These are phyloP conservation scores for Calocera cornea DNA, from an alignment of 768 basidiomycete species.

Conservation along the genomic window DNA sequence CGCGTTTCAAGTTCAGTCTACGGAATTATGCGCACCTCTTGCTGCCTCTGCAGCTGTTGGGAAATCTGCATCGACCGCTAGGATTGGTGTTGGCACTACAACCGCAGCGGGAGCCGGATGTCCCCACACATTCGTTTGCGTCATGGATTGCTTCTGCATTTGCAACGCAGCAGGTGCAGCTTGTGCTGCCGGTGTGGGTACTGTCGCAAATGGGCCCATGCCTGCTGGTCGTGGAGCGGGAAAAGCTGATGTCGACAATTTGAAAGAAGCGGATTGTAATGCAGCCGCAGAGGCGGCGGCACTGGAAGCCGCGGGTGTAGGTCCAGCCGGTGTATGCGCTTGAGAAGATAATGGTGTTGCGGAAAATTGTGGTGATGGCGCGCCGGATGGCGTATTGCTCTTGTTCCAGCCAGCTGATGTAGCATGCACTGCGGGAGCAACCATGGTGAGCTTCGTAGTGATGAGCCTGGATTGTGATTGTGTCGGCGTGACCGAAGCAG, in stretches of 20 bases:
- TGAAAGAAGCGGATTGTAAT: constrained; percentile 25
- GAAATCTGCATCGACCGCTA: constrained; percentile 52
- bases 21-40: constrained; percentile 43
- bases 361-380: constrained; percentile 52
- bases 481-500: constrained; percentile 39
- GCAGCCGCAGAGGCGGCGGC: constrained; percentile 36
- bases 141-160: constrained; percentile 19
- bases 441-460: constrained; percentile 64
- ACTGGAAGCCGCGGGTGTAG: not conserved
- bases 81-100: constrained; percentile 24
- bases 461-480: constrained; percentile 60
- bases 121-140: constrained; percentile 58
- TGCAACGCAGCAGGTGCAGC: not conserved
- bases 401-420: constrained; percentile 48
- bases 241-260: constrained; percentile 16
- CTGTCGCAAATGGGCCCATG: constrained; percentile 45
- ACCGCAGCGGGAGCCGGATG: constrained; percentile 29
- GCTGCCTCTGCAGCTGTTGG: constrained; percentile 95
- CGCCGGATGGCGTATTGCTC: constrained; percentile 4
- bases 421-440: constrained; percentile 42
- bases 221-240: constrained; percentile 31
- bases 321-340: not conserved
- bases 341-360: constrained; percentile 40
- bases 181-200: constrained; percentile 48
- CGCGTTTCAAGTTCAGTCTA: not conserved